phyloP scores from a whole-genome alignment of 768 basidiomycete species.

The Cystobasidium ongulense region DNA sequence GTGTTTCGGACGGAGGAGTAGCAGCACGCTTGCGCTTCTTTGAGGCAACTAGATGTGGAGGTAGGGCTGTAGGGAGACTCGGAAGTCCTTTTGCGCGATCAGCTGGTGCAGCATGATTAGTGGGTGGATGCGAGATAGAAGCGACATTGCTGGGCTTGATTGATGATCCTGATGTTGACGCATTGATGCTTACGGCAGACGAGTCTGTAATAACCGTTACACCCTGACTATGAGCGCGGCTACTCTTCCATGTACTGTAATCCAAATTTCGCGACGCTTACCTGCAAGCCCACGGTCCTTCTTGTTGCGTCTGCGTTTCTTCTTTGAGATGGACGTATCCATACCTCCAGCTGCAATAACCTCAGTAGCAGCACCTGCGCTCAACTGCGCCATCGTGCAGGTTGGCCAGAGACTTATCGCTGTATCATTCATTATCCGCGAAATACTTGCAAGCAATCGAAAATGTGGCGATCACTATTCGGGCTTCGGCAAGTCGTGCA shows the following conservation, averaged over 20 bases:
- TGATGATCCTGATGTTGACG: neutral
- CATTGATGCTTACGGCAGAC: neutral
- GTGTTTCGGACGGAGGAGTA: neutral
- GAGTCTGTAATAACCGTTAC: neutral
- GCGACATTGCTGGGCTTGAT: neutral
- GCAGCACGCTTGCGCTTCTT: neutral
- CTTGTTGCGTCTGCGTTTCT: neutral
- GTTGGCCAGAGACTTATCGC: neutral
- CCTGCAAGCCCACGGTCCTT: neutral
- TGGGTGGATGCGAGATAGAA: neutral
- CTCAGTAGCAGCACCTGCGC: neutral
- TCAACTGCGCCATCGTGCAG: neutral
- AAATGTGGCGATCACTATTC: neutral
- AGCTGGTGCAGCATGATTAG: neutral
- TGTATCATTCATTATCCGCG: neutral
- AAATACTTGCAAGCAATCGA: neutral
- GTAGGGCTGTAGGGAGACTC: neutral
- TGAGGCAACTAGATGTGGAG: neutral
- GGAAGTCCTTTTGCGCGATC: neutral
- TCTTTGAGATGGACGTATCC: neutral
- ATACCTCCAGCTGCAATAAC: neutral
- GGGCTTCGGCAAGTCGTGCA: too few relatives aligned
- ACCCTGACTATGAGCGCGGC: too few relatives aligned
- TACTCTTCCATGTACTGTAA: too few relatives aligned
- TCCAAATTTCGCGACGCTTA: neutral